phyloP scores from a whole-genome alignment of 352 stramenopile species.

The Thalassiosira oceanica region DNA sequence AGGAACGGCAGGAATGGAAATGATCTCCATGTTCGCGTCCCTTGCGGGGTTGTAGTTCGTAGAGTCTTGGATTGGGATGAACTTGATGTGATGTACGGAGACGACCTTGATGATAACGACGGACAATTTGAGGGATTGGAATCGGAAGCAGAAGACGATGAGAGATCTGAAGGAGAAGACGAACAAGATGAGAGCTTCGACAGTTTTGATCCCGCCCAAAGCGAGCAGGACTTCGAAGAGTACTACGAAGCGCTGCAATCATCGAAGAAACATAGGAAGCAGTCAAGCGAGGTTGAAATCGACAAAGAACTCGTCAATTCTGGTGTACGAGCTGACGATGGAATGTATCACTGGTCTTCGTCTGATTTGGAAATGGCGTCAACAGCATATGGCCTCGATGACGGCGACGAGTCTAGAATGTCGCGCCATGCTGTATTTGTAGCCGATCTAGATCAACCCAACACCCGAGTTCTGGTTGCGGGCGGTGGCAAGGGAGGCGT shows the following conservation, averaged over 20 bases:
- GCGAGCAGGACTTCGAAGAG: conserved; percentile 31
- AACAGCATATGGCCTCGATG: conserved; percentile 11
- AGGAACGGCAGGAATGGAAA: conserved; percentile 59
- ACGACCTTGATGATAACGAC: conserved; percentile 10
- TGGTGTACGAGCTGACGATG: conserved; percentile 28
- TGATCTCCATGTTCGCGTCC: conserved; percentile 71
- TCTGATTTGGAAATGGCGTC: conserved; percentile 12
- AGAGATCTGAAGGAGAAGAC: conserved; percentile 5
- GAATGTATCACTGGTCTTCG: conserved; percentile 47
- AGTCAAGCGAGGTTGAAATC: conserved; percentile 3
- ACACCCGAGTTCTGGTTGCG: conserved; percentile 58
- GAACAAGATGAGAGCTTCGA: conserved; percentile 2
- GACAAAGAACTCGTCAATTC: conserved; percentile 31
- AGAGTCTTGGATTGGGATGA: conserved; percentile 64
- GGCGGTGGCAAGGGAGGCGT: conserved; percentile 61
- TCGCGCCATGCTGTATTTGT: conserved; percentile 60
- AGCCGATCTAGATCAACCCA: conserved; percentile 71
- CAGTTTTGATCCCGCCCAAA: conserved; percentile 3
- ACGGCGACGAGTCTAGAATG: background rate
- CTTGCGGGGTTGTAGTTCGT: conserved; percentile 73
- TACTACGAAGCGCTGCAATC: conserved; percentile 20
- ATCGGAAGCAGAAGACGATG: conserved; percentile 7
- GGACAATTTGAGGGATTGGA: conserved; percentile 6
- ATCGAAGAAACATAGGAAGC: conserved; percentile 8
- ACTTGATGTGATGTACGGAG: conserved; percentile 18